A percentile compares a stretch with the other conserved stretches of the same genome.
These are phyloP conservation scores for Aspergillus pseudoglaucus DNA, from an alignment of 2,329 filamentous ascomycete species.

Conservation along the genomic window DNA sequence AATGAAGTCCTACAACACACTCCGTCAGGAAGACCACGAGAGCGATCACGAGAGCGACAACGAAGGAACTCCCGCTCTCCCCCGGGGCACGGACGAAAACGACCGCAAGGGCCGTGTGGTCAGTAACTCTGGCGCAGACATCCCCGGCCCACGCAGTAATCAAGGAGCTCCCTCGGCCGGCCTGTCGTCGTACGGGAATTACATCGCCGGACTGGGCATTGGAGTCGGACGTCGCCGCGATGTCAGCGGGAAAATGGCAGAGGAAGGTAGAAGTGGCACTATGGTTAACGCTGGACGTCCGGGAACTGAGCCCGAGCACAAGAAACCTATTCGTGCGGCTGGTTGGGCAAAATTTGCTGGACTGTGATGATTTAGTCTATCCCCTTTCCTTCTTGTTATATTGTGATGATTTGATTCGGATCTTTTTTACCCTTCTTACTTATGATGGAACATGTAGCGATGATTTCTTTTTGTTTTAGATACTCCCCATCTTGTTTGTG, in stretches of 20 bases:
- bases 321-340: constrained; percentile 29
- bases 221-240: constrained; percentile 42
- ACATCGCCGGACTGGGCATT: constrained; percentile 39
- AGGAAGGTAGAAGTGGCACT: constrained; percentile 37
- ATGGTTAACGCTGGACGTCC: constrained; percentile 10
- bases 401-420: background rate
- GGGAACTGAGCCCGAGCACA: constrained; percentile 9
- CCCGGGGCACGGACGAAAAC: constrained; percentile 16
- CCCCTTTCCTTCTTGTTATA: background rate
- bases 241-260: constrained; percentile 42
- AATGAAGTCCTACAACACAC: constrained; percentile 25
- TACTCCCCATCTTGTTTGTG: background rate
- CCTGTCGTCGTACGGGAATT: constrained; percentile 36
- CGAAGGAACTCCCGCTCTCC: background rate
- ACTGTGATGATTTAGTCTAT: constrained; percentile 19
- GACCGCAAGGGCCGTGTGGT: constrained; percentile 40
- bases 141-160: constrained; percentile 14
- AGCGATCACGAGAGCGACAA: constrained; percentile 16
- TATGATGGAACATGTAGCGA: constrained; percentile 2
- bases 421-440: background rate
- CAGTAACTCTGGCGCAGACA: constrained; percentile 37
- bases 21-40: constrained; percentile 26
- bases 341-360: constrained; percentile 44
- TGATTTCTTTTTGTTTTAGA: constrained; percentile 1
- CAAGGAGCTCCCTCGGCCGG: constrained; percentile 22